Evolutionary conservation across 2,329 filamentous ascomycete species (phyloP), one percentile per base, ranked within the genome.

Genomic region (Didymella pinodella): DNA sequence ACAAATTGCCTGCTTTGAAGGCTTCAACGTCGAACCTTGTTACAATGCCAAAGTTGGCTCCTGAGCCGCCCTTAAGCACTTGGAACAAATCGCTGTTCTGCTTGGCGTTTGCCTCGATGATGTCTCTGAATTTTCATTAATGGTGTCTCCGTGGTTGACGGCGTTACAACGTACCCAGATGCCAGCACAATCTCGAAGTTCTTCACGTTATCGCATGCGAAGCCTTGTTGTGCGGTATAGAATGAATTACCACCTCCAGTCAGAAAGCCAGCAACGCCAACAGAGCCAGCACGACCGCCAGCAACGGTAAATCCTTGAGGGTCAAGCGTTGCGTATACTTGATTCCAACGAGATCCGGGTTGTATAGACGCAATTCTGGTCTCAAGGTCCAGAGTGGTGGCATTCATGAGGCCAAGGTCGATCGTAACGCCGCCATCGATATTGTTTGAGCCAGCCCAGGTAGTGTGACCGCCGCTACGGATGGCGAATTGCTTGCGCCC

Each of bases 1-100:
- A 74, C 14, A 75, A 48, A 25, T 68, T 34, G 16, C 64, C 64
- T 10, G 69, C 63, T 22, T 65, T 54, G 55, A 69, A 72, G 1
- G 66, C 59, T 14, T 59, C 40, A 16, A 66, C 46, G 29, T 69
- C 76, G 41, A 78, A 78, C 4, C 70, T 63, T 4, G 77, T 79
- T 18, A 79, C 76, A 12, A 79, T 64, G 10, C 77, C 78, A 48
- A 80, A 79, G 65, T 80, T 79, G 49, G 69, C 72, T 2, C 63
- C 68, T 6, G 48, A 57, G n/a, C 78, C 78, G 0, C 77, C 78
- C 53, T 79, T 79, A 36, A 80, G 63, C 12, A 76, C 78, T 56
- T 70, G 67, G 61, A 69, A 79, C 0, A 80, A 67, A 49, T 80
- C 76, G 7, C 61, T 46, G 57, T 71, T 67, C 49, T 65, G 60